Evolutionary conservation across 768 basidiomycete genomes (phyloP).

Genomic region (Dioszegia hungarica): DNA sequence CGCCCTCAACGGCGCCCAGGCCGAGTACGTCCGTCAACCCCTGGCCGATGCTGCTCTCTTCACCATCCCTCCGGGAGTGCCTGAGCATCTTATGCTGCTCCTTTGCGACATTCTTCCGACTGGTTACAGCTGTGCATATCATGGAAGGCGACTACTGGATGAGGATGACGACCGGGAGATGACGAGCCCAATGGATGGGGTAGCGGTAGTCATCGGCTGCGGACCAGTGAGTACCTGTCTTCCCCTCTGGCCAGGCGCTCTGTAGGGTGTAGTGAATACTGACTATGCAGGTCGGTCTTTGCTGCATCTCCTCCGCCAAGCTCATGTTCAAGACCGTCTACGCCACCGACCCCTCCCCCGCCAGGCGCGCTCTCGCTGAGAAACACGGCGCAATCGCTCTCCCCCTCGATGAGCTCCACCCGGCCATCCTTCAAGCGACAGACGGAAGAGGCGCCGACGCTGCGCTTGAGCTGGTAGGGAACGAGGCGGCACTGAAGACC

Average conservation of each 20-base stretch:
- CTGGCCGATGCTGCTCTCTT: conserved; percentile 38
- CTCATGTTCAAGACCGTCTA: conserved; percentile 45
- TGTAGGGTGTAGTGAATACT: background rate
- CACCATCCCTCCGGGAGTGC: conserved; percentile 28
- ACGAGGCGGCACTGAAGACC: conserved; percentile 32
- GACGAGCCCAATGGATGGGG: conserved; percentile 17
- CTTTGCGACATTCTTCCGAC: conserved; percentile 49
- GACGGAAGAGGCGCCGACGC: conserved; percentile 46
- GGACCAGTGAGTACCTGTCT: conserved; percentile 46
- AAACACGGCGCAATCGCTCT: conserved; percentile 48
- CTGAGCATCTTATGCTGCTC: conserved; percentile 29
- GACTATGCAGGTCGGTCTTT: conserved; percentile 34
- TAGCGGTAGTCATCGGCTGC: conserved; percentile 48
- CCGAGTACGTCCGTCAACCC: conserved; percentile 40
- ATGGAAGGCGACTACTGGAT: conserved; percentile 38
- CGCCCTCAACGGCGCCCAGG: conserved; percentile 36
- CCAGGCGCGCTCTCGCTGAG: conserved; percentile 33
- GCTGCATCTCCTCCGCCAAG: conserved; percentile 46
- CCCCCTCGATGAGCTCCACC: conserved; percentile 17
- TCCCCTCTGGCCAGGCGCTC: too few relatives aligned
- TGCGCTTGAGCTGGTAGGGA: conserved; percentile 49
- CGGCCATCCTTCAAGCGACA: conserved; percentile 27
- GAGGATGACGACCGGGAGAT: conserved; percentile 16
- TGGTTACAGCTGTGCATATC: conserved; percentile 38
- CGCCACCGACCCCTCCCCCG: conserved; percentile 26